Base-by-base conservation (phyloP, 2,329 filamentous ascomycete genomes). In the Aspergillus tubingensis region DNA sequence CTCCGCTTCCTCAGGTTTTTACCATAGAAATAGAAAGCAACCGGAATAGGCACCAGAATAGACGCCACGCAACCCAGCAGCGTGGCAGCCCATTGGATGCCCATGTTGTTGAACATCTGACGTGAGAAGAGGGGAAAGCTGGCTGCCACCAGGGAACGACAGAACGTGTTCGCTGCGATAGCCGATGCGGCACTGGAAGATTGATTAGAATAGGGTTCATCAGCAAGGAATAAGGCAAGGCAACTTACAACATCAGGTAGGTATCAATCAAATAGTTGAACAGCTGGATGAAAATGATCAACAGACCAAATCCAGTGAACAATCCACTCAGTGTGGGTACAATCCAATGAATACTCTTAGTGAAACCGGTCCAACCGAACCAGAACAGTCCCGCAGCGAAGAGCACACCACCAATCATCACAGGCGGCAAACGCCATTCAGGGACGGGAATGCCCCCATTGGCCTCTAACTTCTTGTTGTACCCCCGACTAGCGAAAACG, bases 351-450 rank as follows among this genome's bases (percentile, higher is more conserved):
- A 83, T 73, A 2, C 68, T 72, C 8, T 59, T 60, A 30, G 68
- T 79, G 69, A 81, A 83, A 17, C 88, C 88, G 5, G 87, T 85
- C 89, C 89, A 91, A 64, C 88, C 89, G 65, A 91, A 91, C 88
- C 89, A 91, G 77, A 92, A 91, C 30, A 92, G 84, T 23, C 89
- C 89, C 25, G 75, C 80, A 0, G 88, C 81, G 52, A 81, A 84
- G 3, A 81, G 68, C 3, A 78, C 76, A 19, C 83, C 83, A 5
- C 83, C 84, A 5, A 81, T 62, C 56, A 86, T 84, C 25, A 80
- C 80, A 3, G 82, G 81, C 0, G 83, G 83, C 1, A 85, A 72
- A 54, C 84, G 80, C 84, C 84, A 86, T 70, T 86, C 84, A 0
- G 84, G 84, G 1, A 86, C 72, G 0, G 83, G 82, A 3, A 85